phyloP scores from a whole-genome alignment of 83 land plant species.

The Thuja plicata region DNA sequence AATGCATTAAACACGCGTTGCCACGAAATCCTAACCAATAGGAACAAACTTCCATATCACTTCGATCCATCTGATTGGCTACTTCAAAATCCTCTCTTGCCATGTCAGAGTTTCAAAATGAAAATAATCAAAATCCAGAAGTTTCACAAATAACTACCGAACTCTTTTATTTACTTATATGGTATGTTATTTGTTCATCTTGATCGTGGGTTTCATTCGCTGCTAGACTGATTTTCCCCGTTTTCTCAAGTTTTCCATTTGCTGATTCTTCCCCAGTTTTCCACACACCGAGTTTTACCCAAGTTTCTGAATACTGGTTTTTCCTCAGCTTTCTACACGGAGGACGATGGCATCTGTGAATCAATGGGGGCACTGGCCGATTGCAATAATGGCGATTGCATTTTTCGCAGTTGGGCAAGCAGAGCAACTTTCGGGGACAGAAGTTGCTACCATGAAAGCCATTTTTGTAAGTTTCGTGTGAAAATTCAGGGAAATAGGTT shows the following conservation, averaged over 20 bases:
- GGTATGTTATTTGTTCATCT: neutral
- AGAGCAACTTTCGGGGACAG: neutral
- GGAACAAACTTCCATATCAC: no score
- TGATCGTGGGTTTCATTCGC: no score
- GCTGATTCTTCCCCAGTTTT: no score
- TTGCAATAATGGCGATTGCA: neutral
- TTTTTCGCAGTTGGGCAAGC: neutral
- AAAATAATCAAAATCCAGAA: neutral
- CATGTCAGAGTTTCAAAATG: neutral
- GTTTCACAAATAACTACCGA: neutral
- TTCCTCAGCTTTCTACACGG: no score
- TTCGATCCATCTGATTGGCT: no score
- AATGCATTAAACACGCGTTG: neutral
- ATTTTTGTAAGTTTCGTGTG: conserved; percentile 37
- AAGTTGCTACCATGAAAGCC: conserved; percentile 41
- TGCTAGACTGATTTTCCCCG: no score
- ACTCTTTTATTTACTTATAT: no score
- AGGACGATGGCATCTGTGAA: no score
- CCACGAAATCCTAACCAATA: neutral
- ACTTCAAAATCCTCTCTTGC: neutral
- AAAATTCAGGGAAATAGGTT: neutral
- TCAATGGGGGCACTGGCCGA: neutral
- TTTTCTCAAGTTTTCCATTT: no score
- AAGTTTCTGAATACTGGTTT: no score
- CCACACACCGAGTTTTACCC: no score